Percentiles rank a stretch among this genome's conserved stretches.
Conservation (phyloP, 495 filamentous ascomycete genomes). For the Chaetomidium leptoderma region DNA sequence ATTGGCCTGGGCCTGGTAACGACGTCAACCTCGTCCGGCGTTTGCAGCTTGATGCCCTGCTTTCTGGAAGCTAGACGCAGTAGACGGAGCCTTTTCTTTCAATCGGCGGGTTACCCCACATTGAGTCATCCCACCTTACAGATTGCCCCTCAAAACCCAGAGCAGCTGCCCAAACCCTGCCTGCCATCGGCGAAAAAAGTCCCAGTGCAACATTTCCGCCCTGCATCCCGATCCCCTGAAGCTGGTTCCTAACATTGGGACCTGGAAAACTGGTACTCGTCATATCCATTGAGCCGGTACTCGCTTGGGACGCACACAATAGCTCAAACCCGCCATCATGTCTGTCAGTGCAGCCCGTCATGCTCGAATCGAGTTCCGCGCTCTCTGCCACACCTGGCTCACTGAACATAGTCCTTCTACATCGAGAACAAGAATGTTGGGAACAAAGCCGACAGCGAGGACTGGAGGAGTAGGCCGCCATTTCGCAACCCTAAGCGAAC, state of each 20-base stretch:
- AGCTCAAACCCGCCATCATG: conserved; percentile 17
- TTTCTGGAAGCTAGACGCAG: neutral
- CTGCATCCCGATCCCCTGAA: neutral
- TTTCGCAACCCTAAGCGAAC: neutral
- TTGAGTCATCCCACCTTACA: conserved; percentile 23
- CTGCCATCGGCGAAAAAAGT: conserved; percentile 17
- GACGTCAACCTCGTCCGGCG: too few species aligned
- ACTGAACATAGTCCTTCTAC: conserved; percentile 51
- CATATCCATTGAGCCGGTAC: neutral
- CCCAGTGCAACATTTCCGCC: neutral
- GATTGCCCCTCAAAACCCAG: conserved; percentile 21
- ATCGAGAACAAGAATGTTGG: conserved; percentile 88
- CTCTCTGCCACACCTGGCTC: neutral
- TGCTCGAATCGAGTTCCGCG: neutral
- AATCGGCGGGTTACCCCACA: conserved; percentile 14
- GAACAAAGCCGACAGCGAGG: conserved; percentile 72
- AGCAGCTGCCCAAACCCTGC: neutral
- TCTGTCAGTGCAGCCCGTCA: conserved; percentile 21
- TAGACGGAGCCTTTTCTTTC: neutral
- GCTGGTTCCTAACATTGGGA: too few species aligned
- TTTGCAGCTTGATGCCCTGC: neutral
- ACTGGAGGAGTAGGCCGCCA: conserved; percentile 73
- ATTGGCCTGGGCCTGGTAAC: neutral
- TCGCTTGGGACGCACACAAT: neutral
- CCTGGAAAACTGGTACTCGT: too few species aligned